Evolutionary conservation across 768 basidiomycete genomes (phyloP), one percentile per base, ranked within the genome.

Genomic region (Infundibulicybe gibba): DNA sequence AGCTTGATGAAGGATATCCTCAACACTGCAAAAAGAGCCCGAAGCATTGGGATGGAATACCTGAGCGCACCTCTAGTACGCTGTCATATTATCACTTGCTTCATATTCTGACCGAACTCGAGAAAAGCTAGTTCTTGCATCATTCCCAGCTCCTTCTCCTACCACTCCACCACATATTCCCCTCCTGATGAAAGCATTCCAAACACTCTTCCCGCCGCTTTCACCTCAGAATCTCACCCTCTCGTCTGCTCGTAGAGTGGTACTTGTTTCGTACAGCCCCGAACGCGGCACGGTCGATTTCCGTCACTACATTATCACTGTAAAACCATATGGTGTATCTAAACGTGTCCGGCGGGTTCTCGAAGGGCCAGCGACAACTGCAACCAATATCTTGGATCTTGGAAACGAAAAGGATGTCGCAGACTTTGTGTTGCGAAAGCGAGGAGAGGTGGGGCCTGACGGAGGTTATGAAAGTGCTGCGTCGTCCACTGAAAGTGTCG

Each of bases 171-270:
- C 85, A 2, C 93, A 98, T 61, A 76, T 97, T 33, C 78, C 90
- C 32, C 85, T 98, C 48, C 79, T 98, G 60, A 87, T 94, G 79
- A 97, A 97, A 66, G 82, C 93, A 49, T 97, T 99, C 70, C 97
- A 98, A 64, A 86, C 90, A 25, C 72, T 99, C 50, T 99, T 97
- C 69, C 97, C 97, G 4, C 87, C 97, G 0, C 89, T 99, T 40
- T 76, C 90, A 10, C 90, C 90, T 1, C 77, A 88, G 57, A 77
- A 81, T 30, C 74, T 93, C 61, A 79, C 81, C 16, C 81, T 92
- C 43, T 87, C 94, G 44, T 88, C 91, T 30, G 94, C 94, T 3
- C 90, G 97, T 30, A 83, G 97, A 56, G 87, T 99, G 46, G 91
- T 98, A 31, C 85, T 99, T 42, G 71, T 98, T 42, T 85, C 93